Evolutionary conservation across 1,139 yeast species (phyloP), one percentile per base, ranked within the genome.

Genomic region (Candida sanyaensis): DNA sequence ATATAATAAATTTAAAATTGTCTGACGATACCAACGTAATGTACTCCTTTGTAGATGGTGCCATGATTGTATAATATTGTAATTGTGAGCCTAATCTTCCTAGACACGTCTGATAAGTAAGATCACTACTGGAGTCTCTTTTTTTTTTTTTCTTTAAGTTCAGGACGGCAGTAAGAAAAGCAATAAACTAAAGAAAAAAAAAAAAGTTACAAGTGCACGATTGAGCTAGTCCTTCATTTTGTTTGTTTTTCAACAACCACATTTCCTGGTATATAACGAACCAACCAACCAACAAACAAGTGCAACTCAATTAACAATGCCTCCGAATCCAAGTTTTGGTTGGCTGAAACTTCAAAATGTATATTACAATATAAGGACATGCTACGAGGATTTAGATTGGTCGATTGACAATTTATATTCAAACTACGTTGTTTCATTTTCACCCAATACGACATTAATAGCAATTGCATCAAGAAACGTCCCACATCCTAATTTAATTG

Each of bases 1-100:
- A 67, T 4, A 93, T 73, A 9, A 84, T 73, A 59, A 81, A 88
- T 53, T 77, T 79, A 61, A 79, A 83, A 21, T 85, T 83, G 60
- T 92, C 97, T 3, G 85, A 77, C 0, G 97, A 88, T 1, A 88
- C 80, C 37, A 93, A 71, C 3, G 86, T 86, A 5, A 91, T 84
- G 59, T 72, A 83, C 37, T 76, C 52, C 7, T 27, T 39, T 4
- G n/a, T n/a, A n/a, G 31, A 34, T n/a, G 26, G 17, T 24, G 37
- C 32, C 39, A 44, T 40, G 11, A 9, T 12, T 36, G 21, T 24
- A 24, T 29, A 28, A 13, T 17, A 2, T 23, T 9, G 12, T 31
- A 26, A 9, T 7, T 24, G 27, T 6, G 8, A 24, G 5, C 12
- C 27, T n/a, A 32, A 8, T 32, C 34, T 6, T 6, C 23, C 12